Percentiles rank a stretch among this genome's conserved stretches.
phyloP scores from a whole-genome alignment of 805 yeast species.

The Wickerhamomyces bovis region DNA sequence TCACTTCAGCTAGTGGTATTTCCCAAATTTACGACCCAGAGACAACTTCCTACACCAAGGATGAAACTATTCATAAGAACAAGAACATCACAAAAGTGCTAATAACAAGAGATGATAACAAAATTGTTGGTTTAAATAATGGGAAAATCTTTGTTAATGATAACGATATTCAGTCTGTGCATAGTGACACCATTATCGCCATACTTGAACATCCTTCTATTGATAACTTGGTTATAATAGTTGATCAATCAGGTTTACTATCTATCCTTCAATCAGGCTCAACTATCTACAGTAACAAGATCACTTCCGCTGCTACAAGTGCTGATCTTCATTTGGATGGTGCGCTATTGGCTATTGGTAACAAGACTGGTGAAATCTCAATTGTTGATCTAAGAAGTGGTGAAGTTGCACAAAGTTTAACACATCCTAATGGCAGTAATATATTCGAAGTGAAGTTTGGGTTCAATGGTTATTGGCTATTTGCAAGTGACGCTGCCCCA shows the following conservation, averaged over 20 bases:
- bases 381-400: constrained; percentile 32
- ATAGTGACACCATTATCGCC: constrained; percentile 13
- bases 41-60: constrained; percentile 7
- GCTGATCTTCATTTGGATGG: constrained; percentile 41
- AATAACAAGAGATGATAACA: constrained; percentile 3
- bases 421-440: constrained; percentile 15
- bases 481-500: constrained; percentile 26
- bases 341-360: constrained; percentile 34
- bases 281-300: constrained; percentile 3
- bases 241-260: constrained; percentile 25
- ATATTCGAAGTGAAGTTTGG: constrained; percentile 41
- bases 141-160: constrained; percentile 14
- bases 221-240: constrained; percentile 23
- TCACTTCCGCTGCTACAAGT: constrained; percentile 4
- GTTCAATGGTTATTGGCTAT: constrained; percentile 59
- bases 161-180: constrained; percentile 2
- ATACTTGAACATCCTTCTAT: constrained; percentile 32
- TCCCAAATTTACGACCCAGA: constrained; percentile 8
- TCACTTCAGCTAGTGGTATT: constrained; percentile 16
- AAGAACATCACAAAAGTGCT: constrained; percentile 10
- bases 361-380: constrained; percentile 23
- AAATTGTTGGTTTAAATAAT: constrained; percentile 10
- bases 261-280: constrained; percentile 9
- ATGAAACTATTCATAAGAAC: constrained; percentile 9
- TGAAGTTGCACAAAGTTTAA: constrained; percentile 23